These are phyloP conservation scores for Pseudogymnoascus sp. DNA, from an alignment of 2,329 filamentous ascomycete genomes.

Conservation along the genomic window DNA sequence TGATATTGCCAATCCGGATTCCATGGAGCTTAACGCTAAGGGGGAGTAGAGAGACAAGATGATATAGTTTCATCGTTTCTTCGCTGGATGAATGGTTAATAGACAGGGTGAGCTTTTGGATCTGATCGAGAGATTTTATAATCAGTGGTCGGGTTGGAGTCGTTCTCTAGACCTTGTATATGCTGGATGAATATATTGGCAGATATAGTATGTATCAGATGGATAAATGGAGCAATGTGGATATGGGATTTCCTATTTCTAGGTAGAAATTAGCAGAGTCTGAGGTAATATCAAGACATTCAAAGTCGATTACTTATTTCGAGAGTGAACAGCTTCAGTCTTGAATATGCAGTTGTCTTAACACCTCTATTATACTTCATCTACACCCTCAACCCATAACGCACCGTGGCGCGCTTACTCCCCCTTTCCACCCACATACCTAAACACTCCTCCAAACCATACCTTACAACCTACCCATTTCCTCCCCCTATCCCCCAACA, in stretches of 20 bases:
- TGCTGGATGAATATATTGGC: background rate
- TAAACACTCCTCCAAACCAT: conserved; percentile 48
- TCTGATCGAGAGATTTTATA: background rate
- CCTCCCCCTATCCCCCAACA: conserved; percentile 52
- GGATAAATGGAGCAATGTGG: background rate
- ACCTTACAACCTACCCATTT: conserved; percentile 57
- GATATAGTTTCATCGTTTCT: background rate
- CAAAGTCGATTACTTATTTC: background rate
- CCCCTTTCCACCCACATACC: conserved; percentile 16
- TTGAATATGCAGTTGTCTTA: background rate
- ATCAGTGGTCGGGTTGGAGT: background rate
- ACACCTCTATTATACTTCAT: background rate
- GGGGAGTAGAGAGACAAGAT: background rate
- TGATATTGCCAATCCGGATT: background rate
- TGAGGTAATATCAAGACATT: conserved; percentile 1
- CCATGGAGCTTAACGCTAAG: background rate
- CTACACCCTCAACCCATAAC: background rate
- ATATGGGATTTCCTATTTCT: background rate
- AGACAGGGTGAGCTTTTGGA: background rate
- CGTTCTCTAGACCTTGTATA: background rate
- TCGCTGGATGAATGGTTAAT: background rate
- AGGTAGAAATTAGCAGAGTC: background rate
- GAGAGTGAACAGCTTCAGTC: background rate
- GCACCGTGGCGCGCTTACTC: background rate
- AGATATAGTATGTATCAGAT: background rate